Base-by-base conservation (phyloP, 495 filamentous ascomycete genomes). In the Penicillium lagena region DNA sequence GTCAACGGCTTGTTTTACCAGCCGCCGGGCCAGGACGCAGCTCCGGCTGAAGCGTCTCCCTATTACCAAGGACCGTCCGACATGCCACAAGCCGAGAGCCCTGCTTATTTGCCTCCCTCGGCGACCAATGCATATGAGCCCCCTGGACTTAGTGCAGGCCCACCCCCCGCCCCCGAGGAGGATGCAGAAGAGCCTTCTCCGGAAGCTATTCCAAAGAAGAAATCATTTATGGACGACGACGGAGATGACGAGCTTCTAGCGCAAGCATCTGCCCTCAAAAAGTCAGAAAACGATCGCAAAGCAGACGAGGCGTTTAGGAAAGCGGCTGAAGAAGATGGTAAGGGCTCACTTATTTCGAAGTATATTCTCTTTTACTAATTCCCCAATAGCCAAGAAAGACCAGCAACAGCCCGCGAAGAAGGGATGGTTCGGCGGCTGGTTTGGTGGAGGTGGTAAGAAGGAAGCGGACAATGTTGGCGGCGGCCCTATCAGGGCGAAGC, bases 341-440 rank as follows among this genome's bases (percentile, higher is more conserved):
- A 55, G 68, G 6, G 22, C 22, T 22, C 22, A 22, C 22, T 22
- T 22, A 22, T 6, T 22, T 22, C 22, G 6, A 22, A 56, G 37
- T 33, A 12, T 52, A 12, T n/a, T 31, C 9, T 39, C 22, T 33
- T 30, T 31, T 42, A 52, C 54, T 66, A 58, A 68, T 10, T 48
- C 35, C 37, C 51, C 39, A 42, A 9, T 36, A 78, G 73, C 68
- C 39, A 67, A 77, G 47, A 67, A 54, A 45, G 56, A 51, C 28
- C 47, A 58, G 1, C 52, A 54, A 35, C 55, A 67, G 28, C 40
- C 62, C 7, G 48, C 59, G 29, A 91, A 90, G 70, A 86, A 87
- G 58, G 82, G 87, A 37, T 96, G 90, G 89, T 85, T 95, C 37
- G 76, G 78, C 38, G 80, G 87, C 45, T 96, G 90, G 91, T 90